Evolutionary conservation across 768 basidiomycete species (phyloP).

Genomic region (Lentinula raphanica): DNA sequence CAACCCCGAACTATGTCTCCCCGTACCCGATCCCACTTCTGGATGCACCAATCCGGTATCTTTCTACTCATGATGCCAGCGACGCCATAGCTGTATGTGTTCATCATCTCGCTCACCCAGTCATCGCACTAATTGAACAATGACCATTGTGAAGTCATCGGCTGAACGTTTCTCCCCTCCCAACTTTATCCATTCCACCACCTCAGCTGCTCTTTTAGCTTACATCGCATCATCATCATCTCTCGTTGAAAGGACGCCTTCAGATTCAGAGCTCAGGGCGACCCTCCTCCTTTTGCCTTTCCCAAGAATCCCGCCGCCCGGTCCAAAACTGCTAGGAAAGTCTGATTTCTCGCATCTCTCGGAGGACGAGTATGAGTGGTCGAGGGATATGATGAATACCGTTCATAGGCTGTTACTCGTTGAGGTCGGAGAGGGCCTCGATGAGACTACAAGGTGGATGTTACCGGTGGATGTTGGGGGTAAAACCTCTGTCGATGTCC

Average conservation of each 20-base stretch:
- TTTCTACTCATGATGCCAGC: conserved; percentile 28
- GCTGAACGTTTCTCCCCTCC: conserved; percentile 45
- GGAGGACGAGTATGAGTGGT: conserved; percentile 31
- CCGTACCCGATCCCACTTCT: conserved; percentile 26
- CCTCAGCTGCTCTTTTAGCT: conserved; percentile 47
- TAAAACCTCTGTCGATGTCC: not conserved
- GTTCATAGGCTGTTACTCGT: conserved; percentile 33
- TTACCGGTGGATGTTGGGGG: not conserved
- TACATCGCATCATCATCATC: conserved; percentile 21
- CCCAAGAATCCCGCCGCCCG: conserved; percentile 33
- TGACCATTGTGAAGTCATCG: conserved; percentile 24
- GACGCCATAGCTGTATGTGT: not conserved
- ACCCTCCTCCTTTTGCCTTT: conserved; percentile 46
- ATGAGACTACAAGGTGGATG: not conserved
- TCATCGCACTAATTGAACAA: not conserved
- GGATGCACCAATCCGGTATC: conserved; percentile 50
- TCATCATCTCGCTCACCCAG: conserved; percentile 1
- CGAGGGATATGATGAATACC: conserved; percentile 24
- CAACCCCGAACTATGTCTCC: conserved; percentile 43
- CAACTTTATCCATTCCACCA: conserved; percentile 48
- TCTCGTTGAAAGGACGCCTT: not conserved
- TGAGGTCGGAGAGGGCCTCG: conserved; percentile 18
- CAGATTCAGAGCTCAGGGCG: conserved; percentile 10
- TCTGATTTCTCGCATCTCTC: conserved; percentile 29
- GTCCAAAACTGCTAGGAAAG: conserved; percentile 33